A percentile compares a stretch with the other conserved stretches of the same genome.
These are phyloP conservation scores for Acephala macrosclerotiorum DNA, from an alignment of 2,329 filamentous ascomycete genomes.

Conservation along the genomic window DNA sequence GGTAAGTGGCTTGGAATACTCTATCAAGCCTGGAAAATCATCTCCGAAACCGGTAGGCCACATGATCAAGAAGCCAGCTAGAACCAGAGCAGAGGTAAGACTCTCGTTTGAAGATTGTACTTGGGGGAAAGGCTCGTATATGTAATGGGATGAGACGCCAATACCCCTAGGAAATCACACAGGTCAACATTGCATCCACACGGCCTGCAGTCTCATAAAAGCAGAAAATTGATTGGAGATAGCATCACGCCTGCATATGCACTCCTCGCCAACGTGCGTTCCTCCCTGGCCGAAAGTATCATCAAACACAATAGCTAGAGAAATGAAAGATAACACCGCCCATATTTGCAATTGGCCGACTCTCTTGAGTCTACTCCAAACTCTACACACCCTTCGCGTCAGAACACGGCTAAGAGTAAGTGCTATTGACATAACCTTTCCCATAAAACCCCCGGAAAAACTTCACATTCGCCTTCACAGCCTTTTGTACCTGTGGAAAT, in stretches of 20 bases:
- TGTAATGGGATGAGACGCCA: constrained; percentile 8
- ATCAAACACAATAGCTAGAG: not conserved
- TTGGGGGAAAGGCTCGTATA: constrained; percentile 1
- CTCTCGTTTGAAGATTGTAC: constrained; percentile 1
- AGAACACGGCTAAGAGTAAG: too few species aligned
- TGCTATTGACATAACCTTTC: too few species aligned
- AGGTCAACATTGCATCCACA: not conserved
- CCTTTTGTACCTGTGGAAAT: not conserved
- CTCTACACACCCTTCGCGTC: not conserved
- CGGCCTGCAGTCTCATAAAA: constrained; percentile 10
- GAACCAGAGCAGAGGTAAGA: constrained; percentile 4
- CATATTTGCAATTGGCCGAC: not conserved
- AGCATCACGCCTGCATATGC: not conserved
- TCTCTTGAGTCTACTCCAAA: not conserved
- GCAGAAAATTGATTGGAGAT: constrained; percentile 14
- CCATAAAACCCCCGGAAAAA: too few species aligned
- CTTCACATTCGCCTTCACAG: not conserved
- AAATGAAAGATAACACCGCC: not conserved
- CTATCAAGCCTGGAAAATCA: too few species aligned
- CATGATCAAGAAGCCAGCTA: constrained; percentile 1
- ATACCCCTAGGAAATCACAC: not conserved
- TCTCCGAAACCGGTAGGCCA: too few species aligned
- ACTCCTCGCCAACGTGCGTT: constrained; percentile 6
- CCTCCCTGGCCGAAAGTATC: constrained; percentile 8
- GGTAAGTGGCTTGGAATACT: too few species aligned